Conservation (phyloP, 345 rosid species). For the Corymbia maculata region DNA sequence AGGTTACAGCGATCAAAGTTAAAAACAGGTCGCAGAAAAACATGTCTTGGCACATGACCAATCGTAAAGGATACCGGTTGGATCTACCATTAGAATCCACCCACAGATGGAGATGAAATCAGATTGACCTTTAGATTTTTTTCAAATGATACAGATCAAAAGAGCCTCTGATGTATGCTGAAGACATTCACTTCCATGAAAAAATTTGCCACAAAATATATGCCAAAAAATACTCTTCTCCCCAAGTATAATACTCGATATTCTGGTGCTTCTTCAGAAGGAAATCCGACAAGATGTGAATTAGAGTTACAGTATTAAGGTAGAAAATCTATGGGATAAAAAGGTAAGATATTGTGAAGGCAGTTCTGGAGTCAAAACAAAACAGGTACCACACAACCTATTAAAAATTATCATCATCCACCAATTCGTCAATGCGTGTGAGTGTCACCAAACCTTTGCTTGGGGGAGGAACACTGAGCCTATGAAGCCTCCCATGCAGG, state of each 20-base stretch:
- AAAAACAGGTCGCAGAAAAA: neutral
- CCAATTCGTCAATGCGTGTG: no score
- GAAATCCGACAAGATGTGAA: neutral
- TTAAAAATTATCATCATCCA: neutral
- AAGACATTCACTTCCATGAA: neutral
- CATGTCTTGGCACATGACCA: constrained; percentile 45
- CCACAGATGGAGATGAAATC: neutral
- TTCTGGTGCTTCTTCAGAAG: neutral
- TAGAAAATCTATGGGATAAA: neutral
- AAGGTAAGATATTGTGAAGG: neutral
- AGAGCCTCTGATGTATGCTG: constrained; percentile 22
- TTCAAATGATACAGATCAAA: constrained; percentile 6
- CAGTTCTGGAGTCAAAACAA: neutral
- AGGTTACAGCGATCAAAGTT: neutral
- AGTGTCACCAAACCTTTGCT: no score
- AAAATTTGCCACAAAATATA: neutral
- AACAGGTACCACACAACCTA: neutral
- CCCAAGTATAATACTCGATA: neutral
- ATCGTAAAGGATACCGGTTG: constrained; percentile 47
- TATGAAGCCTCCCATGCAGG: no score
- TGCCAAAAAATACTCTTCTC: neutral
- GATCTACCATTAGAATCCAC: constrained; percentile 72
- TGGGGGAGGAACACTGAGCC: no score
- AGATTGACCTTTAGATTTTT: neutral
- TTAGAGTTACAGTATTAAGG: neutral